These are phyloP conservation scores for Jaenimonas drosophilae DNA, from an alignment of 208 protist species.

Conservation along the genomic window DNA sequence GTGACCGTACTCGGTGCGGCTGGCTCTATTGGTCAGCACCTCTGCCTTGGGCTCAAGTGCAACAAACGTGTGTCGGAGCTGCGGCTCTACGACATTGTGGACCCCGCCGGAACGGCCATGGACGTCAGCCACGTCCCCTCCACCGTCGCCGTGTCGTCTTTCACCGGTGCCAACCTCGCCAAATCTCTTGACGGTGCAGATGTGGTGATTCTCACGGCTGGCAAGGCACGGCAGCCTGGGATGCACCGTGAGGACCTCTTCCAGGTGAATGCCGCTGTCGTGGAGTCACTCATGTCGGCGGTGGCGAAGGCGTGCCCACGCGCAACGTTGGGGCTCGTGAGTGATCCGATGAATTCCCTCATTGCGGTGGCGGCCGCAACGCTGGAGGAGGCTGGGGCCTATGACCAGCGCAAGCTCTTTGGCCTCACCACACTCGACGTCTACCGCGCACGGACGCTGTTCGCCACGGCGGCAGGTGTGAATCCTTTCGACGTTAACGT, in stretches of 20 bases:
- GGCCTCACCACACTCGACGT: slow-evolving; percentile 78
- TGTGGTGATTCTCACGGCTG: slow-evolving; percentile 69
- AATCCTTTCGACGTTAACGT: slow-evolving; percentile 34
- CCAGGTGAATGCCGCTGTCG: slow-evolving; percentile 60
- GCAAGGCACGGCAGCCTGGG: slow-evolving; percentile 67
- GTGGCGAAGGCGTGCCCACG: slow-evolving; percentile 48
- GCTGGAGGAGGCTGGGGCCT: slow-evolving; percentile 31
- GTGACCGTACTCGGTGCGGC: no score
- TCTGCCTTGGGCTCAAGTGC: not conserved
- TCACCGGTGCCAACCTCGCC: slow-evolving; percentile 10
- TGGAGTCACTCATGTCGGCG: slow-evolving; percentile 17
- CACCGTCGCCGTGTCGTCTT: not conserved
- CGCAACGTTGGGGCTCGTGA: slow-evolving; percentile 54
- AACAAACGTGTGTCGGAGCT: slow-evolving; percentile 13
- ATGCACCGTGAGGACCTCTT: slow-evolving; percentile 80
- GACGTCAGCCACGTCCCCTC: not conserved
- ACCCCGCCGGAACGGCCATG: not conserved
- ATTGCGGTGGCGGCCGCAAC: slow-evolving; percentile 75
- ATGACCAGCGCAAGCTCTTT: slow-evolving; percentile 52
- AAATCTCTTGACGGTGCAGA: slow-evolving; percentile 32
- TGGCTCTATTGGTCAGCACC: not conserved
- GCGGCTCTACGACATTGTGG: not conserved
- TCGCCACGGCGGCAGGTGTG: slow-evolving; percentile 28
- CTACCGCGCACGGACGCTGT: slow-evolving; percentile 56
- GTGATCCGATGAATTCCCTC: slow-evolving; percentile 83